A percentile compares a stretch with the other conserved stretches of the same genome.
These are phyloP conservation scores for Sordariomycetes sp. DNA, from an alignment of 2,329 filamentous ascomycete genomes.

Conservation along the genomic window DNA sequence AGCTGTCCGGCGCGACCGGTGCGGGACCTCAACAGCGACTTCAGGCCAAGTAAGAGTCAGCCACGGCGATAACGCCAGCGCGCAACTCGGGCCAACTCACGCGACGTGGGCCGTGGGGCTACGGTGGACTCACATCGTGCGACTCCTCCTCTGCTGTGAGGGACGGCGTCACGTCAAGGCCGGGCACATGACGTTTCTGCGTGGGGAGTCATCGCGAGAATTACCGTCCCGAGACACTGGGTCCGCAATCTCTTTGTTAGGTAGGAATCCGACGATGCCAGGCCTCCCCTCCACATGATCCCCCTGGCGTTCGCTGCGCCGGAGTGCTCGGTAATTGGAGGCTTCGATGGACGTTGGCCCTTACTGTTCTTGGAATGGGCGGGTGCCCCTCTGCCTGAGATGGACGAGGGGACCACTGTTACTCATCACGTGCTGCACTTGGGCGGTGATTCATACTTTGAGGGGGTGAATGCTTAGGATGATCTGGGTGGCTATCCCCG, in stretches of 20 bases:
- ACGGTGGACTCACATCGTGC: not conserved
- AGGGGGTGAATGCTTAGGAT: not conserved
- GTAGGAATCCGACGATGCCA: not conserved
- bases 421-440: not conserved
- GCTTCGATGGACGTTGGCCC: not conserved
- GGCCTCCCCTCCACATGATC: not conserved
- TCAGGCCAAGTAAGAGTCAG: no score
- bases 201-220: not conserved
- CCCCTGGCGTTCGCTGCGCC: not conserved
- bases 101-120: not conserved
- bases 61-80: not conserved
- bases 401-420: not conserved
- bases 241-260: not conserved
- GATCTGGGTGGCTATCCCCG: not conserved
- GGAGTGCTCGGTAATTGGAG: not conserved
- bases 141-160: not conserved
- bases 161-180: not conserved
- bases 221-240: not conserved
- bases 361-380: not conserved
- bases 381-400: not conserved
- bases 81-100: not conserved
- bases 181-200: not conserved
- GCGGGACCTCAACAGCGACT: no score
- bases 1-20: no score
- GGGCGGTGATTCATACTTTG: not conserved